These are phyloP conservation scores for Echria macrotheca DNA, from an alignment of 495 filamentous ascomycete species.

Conservation along the genomic window DNA sequence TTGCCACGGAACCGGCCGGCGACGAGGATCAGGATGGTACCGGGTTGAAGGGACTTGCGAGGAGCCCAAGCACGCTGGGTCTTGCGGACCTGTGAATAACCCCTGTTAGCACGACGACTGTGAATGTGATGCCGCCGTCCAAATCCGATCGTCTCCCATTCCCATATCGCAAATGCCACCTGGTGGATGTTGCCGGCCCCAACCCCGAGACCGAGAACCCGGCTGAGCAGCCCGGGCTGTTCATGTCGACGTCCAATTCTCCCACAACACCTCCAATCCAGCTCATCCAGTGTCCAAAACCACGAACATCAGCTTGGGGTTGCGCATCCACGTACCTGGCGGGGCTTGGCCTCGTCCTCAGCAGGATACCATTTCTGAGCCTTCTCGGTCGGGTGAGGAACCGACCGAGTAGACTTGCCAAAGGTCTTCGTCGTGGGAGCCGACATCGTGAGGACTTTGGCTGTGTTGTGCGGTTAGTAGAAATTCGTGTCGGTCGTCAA, in stretches of 20 bases:
- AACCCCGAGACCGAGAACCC: no score
- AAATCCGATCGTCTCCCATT: no score
- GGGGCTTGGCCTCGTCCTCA: conserved; percentile 83
- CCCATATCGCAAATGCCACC: not conserved
- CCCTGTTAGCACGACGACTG: no score
- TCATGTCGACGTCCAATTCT: no score
- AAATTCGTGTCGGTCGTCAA: conserved; percentile 33
- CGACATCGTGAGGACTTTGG: conserved; percentile 58
- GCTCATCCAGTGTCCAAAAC: no score
- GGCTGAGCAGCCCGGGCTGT: no score
- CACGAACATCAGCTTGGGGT: no score
- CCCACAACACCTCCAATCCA: conserved; percentile 3
- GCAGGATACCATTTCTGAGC: conserved; percentile 99
- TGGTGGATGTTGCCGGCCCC: not conserved
- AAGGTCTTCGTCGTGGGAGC: conserved; percentile 82
- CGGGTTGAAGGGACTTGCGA: conserved; percentile 82
- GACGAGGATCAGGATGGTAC: conserved; percentile 94
- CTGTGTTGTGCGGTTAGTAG: conserved; percentile 37
- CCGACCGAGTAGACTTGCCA: conserved; percentile 90
- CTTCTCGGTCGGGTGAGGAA: conserved; percentile 80
- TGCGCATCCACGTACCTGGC: conserved; percentile 68
- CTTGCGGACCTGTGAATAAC: conserved; percentile 77
- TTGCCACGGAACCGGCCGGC: conserved; percentile 99
- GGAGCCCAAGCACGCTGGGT: conserved; percentile 75
- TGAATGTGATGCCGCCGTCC: no score